These are phyloP conservation scores for Kodamaea kakaduensis DNA, from an alignment of 805 yeast genomes.

Conservation along the genomic window DNA sequence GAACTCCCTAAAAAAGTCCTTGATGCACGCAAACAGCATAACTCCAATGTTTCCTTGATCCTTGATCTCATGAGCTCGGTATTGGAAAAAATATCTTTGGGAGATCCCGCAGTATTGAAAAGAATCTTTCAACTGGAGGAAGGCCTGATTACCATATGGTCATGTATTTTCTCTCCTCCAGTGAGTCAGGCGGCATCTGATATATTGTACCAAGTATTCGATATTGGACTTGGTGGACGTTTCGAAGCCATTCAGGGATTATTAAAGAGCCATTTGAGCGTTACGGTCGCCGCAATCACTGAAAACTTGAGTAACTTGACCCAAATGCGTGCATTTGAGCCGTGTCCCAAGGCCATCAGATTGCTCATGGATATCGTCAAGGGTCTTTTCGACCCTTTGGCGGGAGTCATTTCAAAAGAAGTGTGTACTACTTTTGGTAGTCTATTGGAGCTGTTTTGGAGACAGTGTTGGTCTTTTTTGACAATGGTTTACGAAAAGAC, in stretches of 20 bases:
- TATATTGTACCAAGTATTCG: conserved; percentile 70
- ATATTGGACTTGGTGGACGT: conserved; percentile 60
- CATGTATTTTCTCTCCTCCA: conserved; percentile 65
- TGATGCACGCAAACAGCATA: conserved; percentile 29
- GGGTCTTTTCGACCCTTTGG: conserved; percentile 61
- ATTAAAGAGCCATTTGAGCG: conserved; percentile 41
- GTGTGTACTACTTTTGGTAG: conserved; percentile 13
- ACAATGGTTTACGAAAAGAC: conserved; percentile 65
- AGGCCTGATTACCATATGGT: conserved; percentile 65
- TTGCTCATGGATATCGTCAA: conserved; percentile 69
- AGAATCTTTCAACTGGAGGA: conserved; percentile 21
- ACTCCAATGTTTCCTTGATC: conserved; percentile 23
- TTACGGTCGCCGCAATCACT: conserved; percentile 48
- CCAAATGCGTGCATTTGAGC: conserved; percentile 53
- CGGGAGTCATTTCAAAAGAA: conserved; percentile 45
- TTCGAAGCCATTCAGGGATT: conserved; percentile 64
- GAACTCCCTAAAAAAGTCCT: conserved; percentile 17
- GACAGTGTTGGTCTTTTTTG: conserved; percentile 65
- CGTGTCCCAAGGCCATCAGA: conserved; percentile 70
- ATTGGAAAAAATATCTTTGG: conserved; percentile 31
- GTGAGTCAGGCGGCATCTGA: conserved; percentile 69
- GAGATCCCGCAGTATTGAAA: conserved; percentile 24
- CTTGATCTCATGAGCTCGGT: conserved; percentile 18
- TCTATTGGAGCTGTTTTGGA: conserved; percentile 51
- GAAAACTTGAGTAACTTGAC: conserved; percentile 44